A percentile compares a stretch with the other conserved stretches of the same genome.
Evolutionary conservation across 768 basidiomycete species (phyloP).

Genomic region (Imleria badia): DNA sequence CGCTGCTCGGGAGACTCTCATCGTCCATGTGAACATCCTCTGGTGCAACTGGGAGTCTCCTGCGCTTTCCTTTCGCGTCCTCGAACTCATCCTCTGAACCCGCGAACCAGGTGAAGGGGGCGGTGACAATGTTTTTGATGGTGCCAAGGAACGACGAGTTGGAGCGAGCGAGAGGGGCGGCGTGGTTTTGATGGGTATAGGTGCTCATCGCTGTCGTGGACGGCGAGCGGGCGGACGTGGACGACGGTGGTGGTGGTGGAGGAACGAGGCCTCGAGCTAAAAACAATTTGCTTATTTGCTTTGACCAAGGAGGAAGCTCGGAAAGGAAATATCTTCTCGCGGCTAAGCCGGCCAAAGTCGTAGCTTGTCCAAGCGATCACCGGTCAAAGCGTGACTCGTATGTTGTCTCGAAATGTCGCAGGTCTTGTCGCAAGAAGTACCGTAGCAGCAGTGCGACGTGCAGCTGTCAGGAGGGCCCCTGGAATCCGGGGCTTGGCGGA

Average conservation of each 20-base stretch:
- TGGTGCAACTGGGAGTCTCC: slow-evolving; percentile 37
- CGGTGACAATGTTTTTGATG: slow-evolving; percentile 65
- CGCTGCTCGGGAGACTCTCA: slow-evolving; percentile 32
- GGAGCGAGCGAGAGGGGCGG: slow-evolving; percentile 46
- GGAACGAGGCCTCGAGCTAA: slow-evolving; percentile 22
- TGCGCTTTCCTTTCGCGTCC: slow-evolving; percentile 55
- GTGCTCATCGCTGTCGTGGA: slow-evolving; percentile 27
- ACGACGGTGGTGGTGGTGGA: slow-evolving; percentile 18
- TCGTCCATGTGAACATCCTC: slow-evolving; percentile 32
- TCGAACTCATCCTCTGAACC: slow-evolving; percentile 49
- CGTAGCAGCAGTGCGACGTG: slow-evolving; percentile 2
- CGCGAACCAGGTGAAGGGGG: slow-evolving; percentile 57
- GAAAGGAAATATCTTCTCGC: slow-evolving; percentile 17
- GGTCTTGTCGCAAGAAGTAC: background rate
- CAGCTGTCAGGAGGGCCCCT: background rate
- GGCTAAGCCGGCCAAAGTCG: background rate
- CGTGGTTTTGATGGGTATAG: slow-evolving; percentile 27
- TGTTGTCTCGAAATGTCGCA: slow-evolving; percentile 18
- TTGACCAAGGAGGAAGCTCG: background rate
- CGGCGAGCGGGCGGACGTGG: slow-evolving; percentile 19
- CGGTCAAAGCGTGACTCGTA: background rate
- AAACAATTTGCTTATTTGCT: slow-evolving; percentile 27
- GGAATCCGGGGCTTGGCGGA: slow-evolving; percentile 9
- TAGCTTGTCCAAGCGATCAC: background rate
- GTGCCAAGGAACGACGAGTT: slow-evolving; percentile 60